Evolutionary conservation across 306 rosid genomes (phyloP).

Genomic region (Mimosa pudica): DNA sequence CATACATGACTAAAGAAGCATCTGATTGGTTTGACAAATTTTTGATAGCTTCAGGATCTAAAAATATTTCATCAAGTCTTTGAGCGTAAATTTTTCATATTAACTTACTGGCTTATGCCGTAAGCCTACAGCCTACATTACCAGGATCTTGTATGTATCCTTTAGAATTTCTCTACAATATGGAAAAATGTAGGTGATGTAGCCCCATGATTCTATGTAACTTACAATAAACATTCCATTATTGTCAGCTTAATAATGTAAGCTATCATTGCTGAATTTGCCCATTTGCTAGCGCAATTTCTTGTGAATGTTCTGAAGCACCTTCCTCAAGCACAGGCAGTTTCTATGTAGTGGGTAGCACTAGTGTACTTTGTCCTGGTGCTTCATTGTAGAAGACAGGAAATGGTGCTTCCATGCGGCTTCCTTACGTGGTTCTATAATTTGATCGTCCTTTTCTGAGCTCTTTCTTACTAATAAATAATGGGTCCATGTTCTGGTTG

Average conservation of each 20-base stretch:
- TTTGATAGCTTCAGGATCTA: conserved; percentile 39
- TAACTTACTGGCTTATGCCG: conserved; percentile 2
- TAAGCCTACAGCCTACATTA: neutral
- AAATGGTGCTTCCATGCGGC: neutral
- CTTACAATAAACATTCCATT: neutral
- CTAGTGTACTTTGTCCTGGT: neutral
- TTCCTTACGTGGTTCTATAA: neutral
- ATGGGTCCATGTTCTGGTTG: neutral
- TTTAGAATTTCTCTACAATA: neutral
- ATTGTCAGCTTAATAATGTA: neutral
- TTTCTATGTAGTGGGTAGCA: neutral
- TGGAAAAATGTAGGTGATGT: neutral
- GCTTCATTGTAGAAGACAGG: neutral
- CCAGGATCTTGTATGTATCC: neutral
- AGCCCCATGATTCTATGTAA: neutral
- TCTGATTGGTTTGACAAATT: conserved; percentile 75
- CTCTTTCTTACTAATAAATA: neutral
- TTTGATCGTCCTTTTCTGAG: neutral
- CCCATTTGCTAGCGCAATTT: neutral
- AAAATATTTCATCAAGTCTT: neutral
- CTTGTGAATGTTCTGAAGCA: neutral
- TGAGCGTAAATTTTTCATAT: neutral
- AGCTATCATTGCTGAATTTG: neutral
- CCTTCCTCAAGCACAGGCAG: neutral
- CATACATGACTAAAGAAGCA: conserved; percentile 63